Evolutionary conservation across 2,329 filamentous ascomycete genomes (phyloP), one percentile per base, ranked within the genome.

Genomic region (Clonostachys solani): DNA sequence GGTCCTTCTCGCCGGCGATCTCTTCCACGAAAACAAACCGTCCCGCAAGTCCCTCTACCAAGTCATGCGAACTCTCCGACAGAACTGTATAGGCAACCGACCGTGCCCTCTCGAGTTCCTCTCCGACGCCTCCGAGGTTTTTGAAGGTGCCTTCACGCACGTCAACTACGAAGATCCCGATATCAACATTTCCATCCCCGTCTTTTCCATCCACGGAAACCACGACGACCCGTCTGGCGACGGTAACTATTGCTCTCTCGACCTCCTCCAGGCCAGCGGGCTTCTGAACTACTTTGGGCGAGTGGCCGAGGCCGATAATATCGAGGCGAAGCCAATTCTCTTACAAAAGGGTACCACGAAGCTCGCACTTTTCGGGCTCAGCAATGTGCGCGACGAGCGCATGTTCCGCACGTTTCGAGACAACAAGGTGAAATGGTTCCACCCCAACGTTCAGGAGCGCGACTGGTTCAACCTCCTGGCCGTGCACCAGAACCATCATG

Each of bases 201-300:
- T 99, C 29, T 99, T 99, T 63, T 96, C 92, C 1, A 99, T 99
- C 38, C 95, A 99, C 59, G 94, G 94, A 42, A 99, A 99, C 60
- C 94, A 99, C 63, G 94, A 99, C 61, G 94, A 99, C 62, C 94
- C 94, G 0, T 95, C 92, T n/a, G 94, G 94, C 10, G 92, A 96
- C 59, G 94, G 92, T 12, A 89, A 95, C 62, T 86, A 87, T 54
- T 95, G 94, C 52, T 92, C 92, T 0, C 77, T 99, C 12, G 94
- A 99, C 63, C 69, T 99, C 15, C 77, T 99, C 5, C 91, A 97
- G 63, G 86, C 94, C 2, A 90, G 92, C 0, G 94, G 94, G 1
- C 72, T 99, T 13, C 75, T 99, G 57, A 99, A 99, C 66, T 99
- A 97, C 71, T 99, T 94, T 63, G 94, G 94, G 4, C 86, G 92